Conservation (phyloP, 2,329 filamentous ascomycete genomes). For the Cryphonectria naterciae region DNA sequence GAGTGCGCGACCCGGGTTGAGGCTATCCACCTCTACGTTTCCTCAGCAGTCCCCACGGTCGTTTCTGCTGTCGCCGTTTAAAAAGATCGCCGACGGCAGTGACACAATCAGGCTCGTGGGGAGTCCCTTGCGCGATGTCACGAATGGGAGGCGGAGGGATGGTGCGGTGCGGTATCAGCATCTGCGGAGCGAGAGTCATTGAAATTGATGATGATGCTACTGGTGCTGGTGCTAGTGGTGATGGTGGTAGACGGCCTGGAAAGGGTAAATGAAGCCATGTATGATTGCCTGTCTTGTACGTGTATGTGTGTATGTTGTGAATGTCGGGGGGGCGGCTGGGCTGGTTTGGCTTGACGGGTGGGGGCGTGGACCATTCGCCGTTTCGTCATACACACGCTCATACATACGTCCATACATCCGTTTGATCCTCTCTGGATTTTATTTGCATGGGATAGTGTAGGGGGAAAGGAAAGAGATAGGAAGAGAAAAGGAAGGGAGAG, state of each 20-base stretch:
- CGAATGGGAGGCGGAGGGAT: slow-evolving; percentile 33
- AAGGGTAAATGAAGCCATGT: slow-evolving; percentile 29
- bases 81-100: slow-evolving; percentile 21
- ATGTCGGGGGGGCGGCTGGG: slow-evolving; percentile 13
- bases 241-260: not conserved
- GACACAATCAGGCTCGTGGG: slow-evolving; percentile 16
- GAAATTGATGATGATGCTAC: not conserved
- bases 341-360: slow-evolving; percentile 12
- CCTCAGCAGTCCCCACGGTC: slow-evolving; percentile 35
- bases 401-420: slow-evolving; percentile 6
- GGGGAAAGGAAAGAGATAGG: slow-evolving; percentile 33
- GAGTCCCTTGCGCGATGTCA: slow-evolving; percentile 24
- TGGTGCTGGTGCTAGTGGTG: not conserved
- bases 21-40: slow-evolving; percentile 27
- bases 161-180: slow-evolving; percentile 17
- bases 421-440: slow-evolving; percentile 19
- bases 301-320: slow-evolving; percentile 26
- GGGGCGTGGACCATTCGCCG: slow-evolving; percentile 6
- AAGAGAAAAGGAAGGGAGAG: slow-evolving; percentile 32
- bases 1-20: slow-evolving; percentile 34
- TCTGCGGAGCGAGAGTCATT: slow-evolving; percentile 21
- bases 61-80: slow-evolving; percentile 35
- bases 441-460: slow-evolving; percentile 31
- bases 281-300: slow-evolving; percentile 25
- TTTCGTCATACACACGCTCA: slow-evolving; percentile 8